Evolutionary conservation across 1,284 basidiomycete genomes (phyloP).

Genomic region (Dichomitus squalens): DNA sequence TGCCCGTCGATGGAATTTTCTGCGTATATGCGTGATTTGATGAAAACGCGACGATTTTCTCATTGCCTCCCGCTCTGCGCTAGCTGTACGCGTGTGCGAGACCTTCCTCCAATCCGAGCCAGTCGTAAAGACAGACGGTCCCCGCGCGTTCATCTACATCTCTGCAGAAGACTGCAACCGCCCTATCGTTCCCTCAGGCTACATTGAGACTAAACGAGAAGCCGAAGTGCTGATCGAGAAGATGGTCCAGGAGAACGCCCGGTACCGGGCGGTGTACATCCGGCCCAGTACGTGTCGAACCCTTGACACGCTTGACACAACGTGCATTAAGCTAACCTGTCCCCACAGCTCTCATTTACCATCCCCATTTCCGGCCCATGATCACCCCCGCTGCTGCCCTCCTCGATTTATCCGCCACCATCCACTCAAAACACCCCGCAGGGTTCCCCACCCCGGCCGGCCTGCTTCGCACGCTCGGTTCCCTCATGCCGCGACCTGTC

Average conservation of each 20-base stretch:
- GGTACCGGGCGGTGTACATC: slow-evolving; percentile 74
- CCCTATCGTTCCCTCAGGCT: slow-evolving; percentile 82
- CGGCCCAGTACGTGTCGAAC: slow-evolving; percentile 69
- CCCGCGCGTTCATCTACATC: slow-evolving; percentile 86
- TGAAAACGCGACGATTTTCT: no score
- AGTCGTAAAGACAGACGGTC: slow-evolving; percentile 32
- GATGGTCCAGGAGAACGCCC: slow-evolving; percentile 43
- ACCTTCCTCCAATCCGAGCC: slow-evolving; percentile 59
- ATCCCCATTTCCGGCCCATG: slow-evolving; percentile 88
- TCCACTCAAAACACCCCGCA: slow-evolving; percentile 59
- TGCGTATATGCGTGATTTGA: background rate
- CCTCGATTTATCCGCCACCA: slow-evolving; percentile 75
- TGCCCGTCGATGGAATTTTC: slow-evolving; percentile 12
- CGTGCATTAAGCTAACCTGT: background rate
- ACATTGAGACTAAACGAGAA: slow-evolving; percentile 90
- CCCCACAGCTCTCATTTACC: slow-evolving; percentile 86
- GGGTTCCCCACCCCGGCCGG: slow-evolving; percentile 66
- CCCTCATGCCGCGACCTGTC: slow-evolving; percentile 34
- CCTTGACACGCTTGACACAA: slow-evolving; percentile 11
- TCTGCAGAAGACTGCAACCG: slow-evolving; percentile 94
- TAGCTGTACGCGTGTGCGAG: slow-evolving; percentile 76
- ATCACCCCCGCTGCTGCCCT: slow-evolving; percentile 86
- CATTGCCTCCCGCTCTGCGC: no score
- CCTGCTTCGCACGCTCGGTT: slow-evolving; percentile 54
- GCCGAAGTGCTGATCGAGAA: slow-evolving; percentile 75